Percentiles rank a stretch among this genome's conserved stretches.
phyloP scores from a whole-genome alignment of 371 early-diverging fungal species.

The Coemansia sp. region DNA sequence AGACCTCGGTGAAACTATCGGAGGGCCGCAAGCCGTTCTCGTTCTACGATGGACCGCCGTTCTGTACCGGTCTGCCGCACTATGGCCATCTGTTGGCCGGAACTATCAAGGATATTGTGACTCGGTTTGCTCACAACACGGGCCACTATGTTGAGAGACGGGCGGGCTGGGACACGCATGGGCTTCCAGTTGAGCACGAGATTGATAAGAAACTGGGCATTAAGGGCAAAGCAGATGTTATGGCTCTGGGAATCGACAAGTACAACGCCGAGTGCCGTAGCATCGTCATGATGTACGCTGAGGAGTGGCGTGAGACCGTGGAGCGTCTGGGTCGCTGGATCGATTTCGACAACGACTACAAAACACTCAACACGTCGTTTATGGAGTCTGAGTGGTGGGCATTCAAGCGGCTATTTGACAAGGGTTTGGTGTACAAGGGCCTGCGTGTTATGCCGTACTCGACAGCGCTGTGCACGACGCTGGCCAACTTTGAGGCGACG shows the following conservation, averaged over 20 bases:
- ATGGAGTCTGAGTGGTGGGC: slow-evolving; percentile 99
- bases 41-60: slow-evolving; percentile 99
- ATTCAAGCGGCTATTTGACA: slow-evolving; percentile 95
- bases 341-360: slow-evolving; percentile 99
- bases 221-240: slow-evolving; percentile 87
- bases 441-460: slow-evolving; percentile 99
- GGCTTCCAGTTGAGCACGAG: slow-evolving; percentile 99
- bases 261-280: slow-evolving; percentile 99
- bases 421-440: slow-evolving; percentile 98
- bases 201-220: slow-evolving; percentile 98
- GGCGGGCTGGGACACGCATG: slow-evolving; percentile 99
- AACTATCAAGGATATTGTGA: slow-evolving; percentile 99
- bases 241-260: slow-evolving; percentile 97
- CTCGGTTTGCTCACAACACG: slow-evolving; percentile 96
- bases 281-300: slow-evolving; percentile 98
- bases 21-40: slow-evolving; percentile 84
- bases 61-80: slow-evolving; percentile 99
- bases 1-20: slow-evolving; percentile 89
- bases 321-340: slow-evolving; percentile 99
- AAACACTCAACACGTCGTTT: slow-evolving; percentile 92
- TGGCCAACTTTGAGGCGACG: slow-evolving; percentile 99
- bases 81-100: slow-evolving; percentile 99
- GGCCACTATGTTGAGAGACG: slow-evolving; percentile 98
- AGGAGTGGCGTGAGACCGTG: slow-evolving; percentile 97
- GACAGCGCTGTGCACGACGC: slow-evolving; percentile 94